Evolutionary conservation across 2,329 filamentous ascomycete species (phyloP).

Genomic region (Lachnellula occidentalis): DNA sequence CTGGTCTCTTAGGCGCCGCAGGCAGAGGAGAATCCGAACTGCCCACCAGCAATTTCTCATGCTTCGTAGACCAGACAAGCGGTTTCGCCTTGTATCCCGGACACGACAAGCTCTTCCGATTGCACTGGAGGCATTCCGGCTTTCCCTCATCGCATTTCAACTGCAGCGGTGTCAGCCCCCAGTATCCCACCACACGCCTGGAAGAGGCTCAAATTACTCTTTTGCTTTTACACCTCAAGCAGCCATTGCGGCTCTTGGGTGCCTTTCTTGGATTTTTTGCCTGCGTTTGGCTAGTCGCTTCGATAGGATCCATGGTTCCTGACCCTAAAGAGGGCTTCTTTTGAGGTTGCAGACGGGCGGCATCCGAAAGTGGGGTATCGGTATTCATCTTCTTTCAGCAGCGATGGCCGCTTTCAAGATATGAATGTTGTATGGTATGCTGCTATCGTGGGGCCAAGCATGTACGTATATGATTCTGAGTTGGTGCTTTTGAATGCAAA

Average conservation of each 20-base stretch:
- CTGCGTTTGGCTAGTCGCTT: background rate
- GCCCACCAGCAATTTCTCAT: slow-evolving; percentile 25
- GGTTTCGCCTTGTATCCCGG: slow-evolving; percentile 25
- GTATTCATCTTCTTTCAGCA: too few relatives aligned
- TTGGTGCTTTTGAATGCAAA: too few relatives aligned
- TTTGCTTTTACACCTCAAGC: slow-evolving; percentile 27
- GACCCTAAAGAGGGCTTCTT: too few relatives aligned
- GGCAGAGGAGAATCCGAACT: slow-evolving; percentile 3
- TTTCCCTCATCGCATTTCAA: slow-evolving; percentile 30
- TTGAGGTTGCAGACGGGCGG: too few relatives aligned
- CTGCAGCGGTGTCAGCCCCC: slow-evolving; percentile 11
- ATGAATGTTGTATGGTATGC: too few relatives aligned
- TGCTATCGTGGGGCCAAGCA: too few relatives aligned
- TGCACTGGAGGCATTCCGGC: slow-evolving; percentile 25
- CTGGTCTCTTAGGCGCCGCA: background rate
- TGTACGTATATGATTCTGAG: too few relatives aligned
- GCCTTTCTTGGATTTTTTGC: slow-evolving; percentile 21
- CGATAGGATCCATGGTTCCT: too few relatives aligned
- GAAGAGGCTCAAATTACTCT: slow-evolving; percentile 15
- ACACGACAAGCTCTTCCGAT: slow-evolving; percentile 21
- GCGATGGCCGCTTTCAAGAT: too few relatives aligned
- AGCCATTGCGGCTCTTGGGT: slow-evolving; percentile 26
- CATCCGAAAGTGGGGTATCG: too few relatives aligned
- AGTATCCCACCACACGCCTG: background rate
- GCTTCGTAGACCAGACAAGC: slow-evolving; percentile 28